phyloP scores from a whole-genome alignment of 1,284 basidiomycete genomes.

The Cystobasidium sp. region DNA sequence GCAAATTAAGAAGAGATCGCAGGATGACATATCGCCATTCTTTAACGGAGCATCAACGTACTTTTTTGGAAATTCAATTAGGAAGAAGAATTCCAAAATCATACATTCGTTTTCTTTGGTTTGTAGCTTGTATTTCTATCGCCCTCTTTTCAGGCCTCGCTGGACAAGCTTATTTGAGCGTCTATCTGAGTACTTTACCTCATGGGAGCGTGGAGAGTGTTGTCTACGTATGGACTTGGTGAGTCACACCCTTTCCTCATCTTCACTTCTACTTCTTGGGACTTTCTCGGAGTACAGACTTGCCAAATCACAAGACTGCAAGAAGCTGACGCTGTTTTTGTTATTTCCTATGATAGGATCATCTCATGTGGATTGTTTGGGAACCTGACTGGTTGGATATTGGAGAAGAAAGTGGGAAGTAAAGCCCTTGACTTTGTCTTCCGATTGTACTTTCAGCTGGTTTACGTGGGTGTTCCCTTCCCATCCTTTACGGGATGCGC shows the following conservation, averaged over 20 bases:
- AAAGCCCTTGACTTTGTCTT: slow-evolving; percentile 64
- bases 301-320: too few relatives aligned
- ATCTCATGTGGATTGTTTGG: slow-evolving; percentile 60
- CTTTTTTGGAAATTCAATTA: slow-evolving; percentile 60
- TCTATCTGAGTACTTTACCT: slow-evolving; percentile 63
- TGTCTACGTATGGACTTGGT: slow-evolving; percentile 64
- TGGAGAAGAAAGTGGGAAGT: slow-evolving; percentile 62
- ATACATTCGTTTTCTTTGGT: slow-evolving; percentile 65
- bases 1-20: slow-evolving; percentile 51
- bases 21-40: slow-evolving; percentile 55
- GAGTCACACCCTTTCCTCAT: background rate
- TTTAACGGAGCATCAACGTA: slow-evolving; percentile 57
- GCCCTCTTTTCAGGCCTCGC: slow-evolving; percentile 63
- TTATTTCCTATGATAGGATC: slow-evolving; percentile 15
- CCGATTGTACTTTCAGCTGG: slow-evolving; percentile 59
- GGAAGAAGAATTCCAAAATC: slow-evolving; percentile 61
- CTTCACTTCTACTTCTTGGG: too few relatives aligned
- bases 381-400: slow-evolving; percentile 61
- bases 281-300: too few relatives aligned
- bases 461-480: slow-evolving; percentile 50
- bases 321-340: background rate
- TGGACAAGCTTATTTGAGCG: slow-evolving; percentile 64
- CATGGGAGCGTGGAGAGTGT: slow-evolving; percentile 64
- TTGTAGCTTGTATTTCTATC: slow-evolving; percentile 62
- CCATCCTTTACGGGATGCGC: background rate